Percentiles rank a stretch among this genome's conserved stretches.
Conservation (phyloP, 108 stramenopile species). For the Pseudonitzschia multiseries region DNA sequence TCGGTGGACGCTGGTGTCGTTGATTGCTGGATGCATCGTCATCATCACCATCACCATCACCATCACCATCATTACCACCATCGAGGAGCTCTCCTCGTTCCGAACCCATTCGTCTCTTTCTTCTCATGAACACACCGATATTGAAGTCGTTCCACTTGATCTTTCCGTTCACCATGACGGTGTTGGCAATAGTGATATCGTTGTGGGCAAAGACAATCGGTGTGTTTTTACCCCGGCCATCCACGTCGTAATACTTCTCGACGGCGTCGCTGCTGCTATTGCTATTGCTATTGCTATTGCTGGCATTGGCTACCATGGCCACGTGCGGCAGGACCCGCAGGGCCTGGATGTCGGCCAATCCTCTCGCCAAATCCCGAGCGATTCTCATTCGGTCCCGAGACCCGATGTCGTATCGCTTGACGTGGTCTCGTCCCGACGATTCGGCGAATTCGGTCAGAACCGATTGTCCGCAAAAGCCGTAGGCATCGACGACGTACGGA, state of each 20-base stretch:
- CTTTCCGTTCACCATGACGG: constrained; percentile 27
- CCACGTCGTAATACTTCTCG: neutral
- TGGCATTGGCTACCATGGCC: neutral
- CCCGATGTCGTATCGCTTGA: constrained; percentile 35
- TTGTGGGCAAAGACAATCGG: constrained; percentile 43
- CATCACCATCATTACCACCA: no score
- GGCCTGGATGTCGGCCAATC: constrained; percentile 62
- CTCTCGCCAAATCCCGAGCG: constrained; percentile 59
- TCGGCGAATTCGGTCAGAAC: constrained; percentile 55
- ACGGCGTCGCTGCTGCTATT: neutral
- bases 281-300: no score
- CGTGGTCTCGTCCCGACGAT: constrained; percentile 31
- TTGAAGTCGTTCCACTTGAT: constrained; percentile 79
- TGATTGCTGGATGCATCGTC: neutral
- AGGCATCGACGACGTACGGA: constrained; percentile 53
- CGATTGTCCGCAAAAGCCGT: constrained; percentile 73
- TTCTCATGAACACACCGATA: constrained; percentile 51
- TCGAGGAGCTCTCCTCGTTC: no score
- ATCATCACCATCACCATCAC: neutral
- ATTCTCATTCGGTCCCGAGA: constrained; percentile 46
- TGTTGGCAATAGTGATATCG: constrained; percentile 64
- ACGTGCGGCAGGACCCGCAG: constrained; percentile 19
- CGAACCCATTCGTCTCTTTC: constrained; percentile 6
- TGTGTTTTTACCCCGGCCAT: neutral
- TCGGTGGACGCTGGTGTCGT: neutral